Evolutionary conservation across 2,329 filamentous ascomycete genomes (phyloP).

Genomic region (Clarireedia hainanense): DNA sequence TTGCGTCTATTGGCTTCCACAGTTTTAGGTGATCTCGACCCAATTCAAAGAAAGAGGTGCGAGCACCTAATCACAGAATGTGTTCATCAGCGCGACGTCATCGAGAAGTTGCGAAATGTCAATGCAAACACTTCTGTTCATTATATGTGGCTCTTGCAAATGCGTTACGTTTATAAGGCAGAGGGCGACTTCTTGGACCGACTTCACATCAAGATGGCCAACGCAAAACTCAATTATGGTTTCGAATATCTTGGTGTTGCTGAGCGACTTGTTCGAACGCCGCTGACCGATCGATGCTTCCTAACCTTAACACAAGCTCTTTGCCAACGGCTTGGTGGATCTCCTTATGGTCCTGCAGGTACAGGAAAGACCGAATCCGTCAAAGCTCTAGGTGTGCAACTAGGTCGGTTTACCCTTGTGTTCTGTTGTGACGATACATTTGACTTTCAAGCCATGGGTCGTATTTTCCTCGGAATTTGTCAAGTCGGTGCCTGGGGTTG

Average conservation of each 20-base stretch:
- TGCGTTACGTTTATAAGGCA: constrained; percentile 86
- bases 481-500: constrained; percentile 99
- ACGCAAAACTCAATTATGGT: constrained; percentile 88
- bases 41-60: constrained; percentile 88
- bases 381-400: constrained; percentile 91
- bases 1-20: constrained; percentile 80
- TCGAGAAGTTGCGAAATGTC: constrained; percentile 73
- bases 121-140: constrained; percentile 71
- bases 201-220: constrained; percentile 91
- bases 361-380: constrained; percentile 99
- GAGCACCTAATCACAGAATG: constrained; percentile 98
- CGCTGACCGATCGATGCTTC: constrained; percentile 96
- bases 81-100: constrained; percentile 91
- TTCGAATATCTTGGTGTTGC: constrained; percentile 97
- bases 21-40: constrained; percentile 80
- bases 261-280: constrained; percentile 91
- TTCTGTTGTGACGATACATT: constrained; percentile 99
- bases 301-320: constrained; percentile 93
- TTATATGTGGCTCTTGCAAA: constrained; percentile 89
- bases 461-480: constrained; percentile 98
- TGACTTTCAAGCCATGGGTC: constrained; percentile 98
- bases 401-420: constrained; percentile 94
- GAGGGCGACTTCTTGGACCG: constrained; percentile 77
- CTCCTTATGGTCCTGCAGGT: constrained; percentile 92
- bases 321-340: constrained; percentile 90